Evolutionary conservation across 805 yeast genomes (phyloP).

Genomic region (Komagataella ulmi): DNA sequence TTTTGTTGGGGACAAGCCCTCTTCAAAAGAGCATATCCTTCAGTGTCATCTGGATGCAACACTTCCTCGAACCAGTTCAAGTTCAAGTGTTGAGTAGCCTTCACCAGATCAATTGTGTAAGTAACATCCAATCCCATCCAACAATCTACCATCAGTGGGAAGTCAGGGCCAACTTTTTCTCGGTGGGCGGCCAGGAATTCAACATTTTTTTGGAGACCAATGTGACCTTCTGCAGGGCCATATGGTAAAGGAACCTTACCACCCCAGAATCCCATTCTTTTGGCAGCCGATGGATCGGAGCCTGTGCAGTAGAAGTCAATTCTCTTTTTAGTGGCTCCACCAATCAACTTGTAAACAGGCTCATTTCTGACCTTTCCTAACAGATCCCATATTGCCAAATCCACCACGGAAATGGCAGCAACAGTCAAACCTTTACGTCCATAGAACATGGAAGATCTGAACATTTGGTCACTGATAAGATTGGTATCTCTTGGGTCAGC

Average conservation of each 20-base stretch:
- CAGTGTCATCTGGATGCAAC: conserved; percentile 36
- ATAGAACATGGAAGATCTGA: conserved; percentile 35
- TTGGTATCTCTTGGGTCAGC: conserved; percentile 34
- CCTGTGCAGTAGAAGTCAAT: conserved; percentile 38
- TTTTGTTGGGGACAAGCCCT: conserved; percentile 32
- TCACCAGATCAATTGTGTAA: conserved; percentile 30
- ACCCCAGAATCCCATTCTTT: conserved; percentile 38
- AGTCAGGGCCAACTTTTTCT: conserved; percentile 33
- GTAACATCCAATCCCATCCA: conserved; percentile 36
- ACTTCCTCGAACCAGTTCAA: conserved; percentile 42
- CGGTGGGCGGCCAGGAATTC: conserved; percentile 30
- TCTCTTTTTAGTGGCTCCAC: conserved; percentile 32
- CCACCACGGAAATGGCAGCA: conserved; percentile 33
- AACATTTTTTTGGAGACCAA: conserved; percentile 29
- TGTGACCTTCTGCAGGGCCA: conserved; percentile 37
- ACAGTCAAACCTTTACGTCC: conserved; percentile 35
- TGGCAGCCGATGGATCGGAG: conserved; percentile 31
- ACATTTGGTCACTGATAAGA: conserved; percentile 32
- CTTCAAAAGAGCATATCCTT: conserved; percentile 30
- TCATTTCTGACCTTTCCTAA: conserved; percentile 34
- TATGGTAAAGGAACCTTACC: conserved; percentile 37
- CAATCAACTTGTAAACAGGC: conserved; percentile 38
- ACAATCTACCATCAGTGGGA: conserved; percentile 41
- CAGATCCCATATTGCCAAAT: conserved; percentile 36
- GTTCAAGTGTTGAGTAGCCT: conserved; percentile 28